phyloP scores from a whole-genome alignment of 331 rosid genomes.

The Dryas integrifolia region DNA sequence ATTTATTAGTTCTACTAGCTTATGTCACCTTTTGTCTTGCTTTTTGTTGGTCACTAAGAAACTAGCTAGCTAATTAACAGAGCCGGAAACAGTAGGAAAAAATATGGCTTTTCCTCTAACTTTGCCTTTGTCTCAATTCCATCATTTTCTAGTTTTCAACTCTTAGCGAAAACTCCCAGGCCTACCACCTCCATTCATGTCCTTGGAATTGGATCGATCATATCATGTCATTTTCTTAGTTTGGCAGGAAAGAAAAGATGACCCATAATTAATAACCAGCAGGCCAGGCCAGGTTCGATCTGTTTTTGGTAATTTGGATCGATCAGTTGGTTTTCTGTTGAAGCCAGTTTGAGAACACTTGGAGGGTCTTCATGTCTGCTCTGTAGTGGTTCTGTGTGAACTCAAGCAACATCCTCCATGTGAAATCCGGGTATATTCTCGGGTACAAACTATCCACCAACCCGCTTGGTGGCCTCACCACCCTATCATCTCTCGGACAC shows the following conservation, averaged over 20 bases:
- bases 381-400: constrained; percentile 84
- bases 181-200: constrained; percentile 10
- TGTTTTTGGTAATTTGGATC: neutral
- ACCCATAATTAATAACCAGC: constrained; percentile 3
- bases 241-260: constrained; percentile 2
- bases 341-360: constrained; percentile 68
- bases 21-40: constrained; percentile 29
- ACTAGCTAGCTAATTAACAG: constrained; percentile 24
- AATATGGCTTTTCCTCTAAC: constrained; percentile 35
- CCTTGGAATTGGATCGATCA: neutral
- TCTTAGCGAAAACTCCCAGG: constrained; percentile 16
- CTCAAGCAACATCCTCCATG: constrained; percentile 82
- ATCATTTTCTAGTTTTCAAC: constrained; percentile 4
- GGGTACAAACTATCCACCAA: constrained; percentile 53
- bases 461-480: constrained; percentile 74
- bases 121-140: constrained; percentile 28
- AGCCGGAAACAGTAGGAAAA: constrained; percentile 5
- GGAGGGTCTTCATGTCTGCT: constrained; percentile 79
- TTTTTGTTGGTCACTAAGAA: constrained; percentile 37
- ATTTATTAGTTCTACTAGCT: constrained; percentile 30
- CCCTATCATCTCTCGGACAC: constrained; percentile 66
- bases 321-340: constrained; percentile 41
- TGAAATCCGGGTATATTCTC: constrained; percentile 74
- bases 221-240: constrained; percentile 12
- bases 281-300: neutral